Conservation (phyloP, 1,284 basidiomycete species). For the Cutaneotrichosporon cavernicola region DNA sequence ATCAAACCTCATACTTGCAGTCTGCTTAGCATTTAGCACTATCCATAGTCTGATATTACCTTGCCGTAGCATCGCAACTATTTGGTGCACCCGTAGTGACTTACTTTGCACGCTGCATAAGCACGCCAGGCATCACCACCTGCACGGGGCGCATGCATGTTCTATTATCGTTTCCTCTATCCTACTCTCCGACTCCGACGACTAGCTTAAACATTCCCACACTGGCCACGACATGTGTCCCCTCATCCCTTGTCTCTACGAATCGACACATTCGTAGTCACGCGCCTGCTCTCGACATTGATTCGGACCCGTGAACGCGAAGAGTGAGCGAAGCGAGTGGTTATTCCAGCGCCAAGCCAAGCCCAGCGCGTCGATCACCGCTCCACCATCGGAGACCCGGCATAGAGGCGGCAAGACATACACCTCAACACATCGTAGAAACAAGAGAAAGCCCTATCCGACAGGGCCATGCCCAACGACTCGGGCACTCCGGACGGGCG, state of each 20-base stretch:
- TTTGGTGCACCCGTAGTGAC: not conserved
- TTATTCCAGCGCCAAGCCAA: not conserved
- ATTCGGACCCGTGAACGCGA: not conserved
- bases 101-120: not conserved
- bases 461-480: not conserved
- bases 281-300: not conserved
- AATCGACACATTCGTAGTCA: slow-evolving; percentile 8
- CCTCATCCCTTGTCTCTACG: slow-evolving; percentile 1
- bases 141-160: not conserved
- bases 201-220: slow-evolving; percentile 5
- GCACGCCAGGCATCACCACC: slow-evolving; percentile 9
- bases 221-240: not conserved
- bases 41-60: not conserved
- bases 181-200: not conserved
- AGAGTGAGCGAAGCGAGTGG: not conserved
- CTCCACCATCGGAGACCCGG: not conserved
- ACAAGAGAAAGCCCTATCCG: not conserved
- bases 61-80: not conserved
- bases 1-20: slow-evolving; percentile 13
- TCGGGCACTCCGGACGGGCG: slow-evolving; percentile 7
- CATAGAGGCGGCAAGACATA: not conserved
- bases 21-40: not conserved
- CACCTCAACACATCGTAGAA: not conserved
- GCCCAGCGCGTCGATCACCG: not conserved
- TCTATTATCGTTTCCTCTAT: not conserved